Evolutionary conservation across 805 yeast species (phyloP), one percentile per base, ranked within the genome.

Genomic region (Nakazawaea ambrosiae): DNA sequence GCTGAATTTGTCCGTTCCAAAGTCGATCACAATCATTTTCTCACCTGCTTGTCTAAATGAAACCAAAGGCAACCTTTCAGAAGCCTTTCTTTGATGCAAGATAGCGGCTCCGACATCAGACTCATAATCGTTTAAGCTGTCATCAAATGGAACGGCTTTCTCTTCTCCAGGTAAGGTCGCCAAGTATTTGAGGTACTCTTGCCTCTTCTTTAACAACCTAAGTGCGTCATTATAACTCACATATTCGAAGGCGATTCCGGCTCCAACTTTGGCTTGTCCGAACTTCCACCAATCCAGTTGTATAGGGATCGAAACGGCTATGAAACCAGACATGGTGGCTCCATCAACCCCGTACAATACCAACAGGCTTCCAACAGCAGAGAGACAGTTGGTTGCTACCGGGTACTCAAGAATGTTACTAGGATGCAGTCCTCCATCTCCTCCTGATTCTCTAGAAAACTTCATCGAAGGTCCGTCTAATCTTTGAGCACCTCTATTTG

Each of bases 381-480:
- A 50, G 8, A 54, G 34, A 18, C 59, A 59, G 41, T 56, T 46
- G 4, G 48, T 41, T 29, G 59, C 57, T 31, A 51, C 55, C 1
- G 51, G 49, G 39, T 54, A 54, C 31, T 54, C 59, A 7, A 54
- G 31, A 8, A 53, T 47, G 32, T 54, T 54, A 36, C 49, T 44
- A 29, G 59, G 58, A 42, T 54, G 58, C 17, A 53, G 48, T 17
- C 59, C 59, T 37, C 59, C 59, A 43, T 54, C 59, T 6, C 55
- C 53, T 20, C 59, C 59, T 25, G 45, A 6, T 4, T 23, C 12
- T 39, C 59, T 42, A 4, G 46, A 36, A 20, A 54, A 54, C 4
- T 34, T 29, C 34, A 53, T 43, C 3, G 42, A 33, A 7, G 59
- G 59, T 4, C 59, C 59, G 42, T 54, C 59, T n/a, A 54, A 33